These are phyloP conservation scores for Curvularia hawaiiensis DNA, from an alignment of 2,329 filamentous ascomycete genomes.

Conservation along the genomic window DNA sequence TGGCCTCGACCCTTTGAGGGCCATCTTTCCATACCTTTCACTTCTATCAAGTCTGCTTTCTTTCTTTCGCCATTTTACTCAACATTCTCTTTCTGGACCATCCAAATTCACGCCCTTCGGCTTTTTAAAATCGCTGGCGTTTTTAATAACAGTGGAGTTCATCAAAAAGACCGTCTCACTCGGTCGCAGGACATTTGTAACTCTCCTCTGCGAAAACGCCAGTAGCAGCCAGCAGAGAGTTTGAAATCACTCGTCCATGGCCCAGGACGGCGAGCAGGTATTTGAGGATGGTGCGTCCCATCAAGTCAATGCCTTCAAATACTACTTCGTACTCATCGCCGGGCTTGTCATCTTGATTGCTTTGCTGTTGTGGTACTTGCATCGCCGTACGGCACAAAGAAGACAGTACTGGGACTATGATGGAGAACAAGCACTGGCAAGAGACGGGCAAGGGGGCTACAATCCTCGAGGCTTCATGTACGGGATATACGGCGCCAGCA, in stretches of 20 bases:
- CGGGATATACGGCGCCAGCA: conserved; percentile 28
- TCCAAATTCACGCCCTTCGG: neutral
- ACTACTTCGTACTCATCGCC: conserved; percentile 64
- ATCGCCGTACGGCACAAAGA: conserved; percentile 50
- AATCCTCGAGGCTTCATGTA: conserved; percentile 40
- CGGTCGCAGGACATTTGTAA: neutral
- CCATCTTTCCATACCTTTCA: neutral
- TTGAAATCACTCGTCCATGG: neutral
- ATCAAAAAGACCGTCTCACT: neutral
- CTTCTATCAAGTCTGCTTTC: neutral
- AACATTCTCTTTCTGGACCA: neutral
- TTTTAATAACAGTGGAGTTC: neutral
- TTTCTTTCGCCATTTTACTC: neutral
- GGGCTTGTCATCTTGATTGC: conserved; percentile 55
- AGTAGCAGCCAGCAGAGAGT: neutral
- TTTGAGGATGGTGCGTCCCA: neutral
- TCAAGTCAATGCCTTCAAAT: conserved; percentile 44
- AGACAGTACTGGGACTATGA: conserved; percentile 32
- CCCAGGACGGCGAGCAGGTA: neutral
- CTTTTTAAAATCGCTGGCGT: neutral
- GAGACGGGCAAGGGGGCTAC: conserved; percentile 45
- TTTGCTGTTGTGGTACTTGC: conserved; percentile 51
- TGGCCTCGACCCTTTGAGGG: neutral
- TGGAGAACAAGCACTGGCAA: conserved; percentile 43
- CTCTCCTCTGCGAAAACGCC: neutral